Conservation (phyloP, 2,329 filamentous ascomycete genomes). For the Cercospora berteroae region DNA sequence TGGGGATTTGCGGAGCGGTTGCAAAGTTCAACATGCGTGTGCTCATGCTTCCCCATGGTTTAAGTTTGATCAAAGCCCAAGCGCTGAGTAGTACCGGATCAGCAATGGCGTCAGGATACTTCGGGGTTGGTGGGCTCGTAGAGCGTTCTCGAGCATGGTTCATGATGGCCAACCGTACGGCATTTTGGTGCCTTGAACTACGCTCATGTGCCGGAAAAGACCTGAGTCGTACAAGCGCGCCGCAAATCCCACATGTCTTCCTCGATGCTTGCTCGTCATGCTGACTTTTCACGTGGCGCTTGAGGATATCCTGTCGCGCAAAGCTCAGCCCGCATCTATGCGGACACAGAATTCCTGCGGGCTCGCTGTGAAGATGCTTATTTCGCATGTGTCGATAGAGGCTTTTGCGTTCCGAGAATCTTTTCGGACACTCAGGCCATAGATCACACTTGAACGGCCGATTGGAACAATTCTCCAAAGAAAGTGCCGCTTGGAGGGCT, state of each 20-base stretch:
- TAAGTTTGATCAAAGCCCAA: background rate
- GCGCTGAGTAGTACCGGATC: background rate
- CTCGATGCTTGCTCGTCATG: background rate
- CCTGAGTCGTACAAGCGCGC: background rate
- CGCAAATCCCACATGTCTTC: background rate
- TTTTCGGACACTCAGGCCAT: background rate
- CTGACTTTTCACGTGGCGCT: background rate
- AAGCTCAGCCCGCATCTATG: background rate
- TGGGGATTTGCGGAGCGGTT: too few relatives aligned
- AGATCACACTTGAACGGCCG: background rate
- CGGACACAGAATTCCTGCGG: background rate
- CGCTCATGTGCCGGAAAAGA: background rate
- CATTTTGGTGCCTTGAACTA: too few relatives aligned
- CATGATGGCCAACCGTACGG: too few relatives aligned
- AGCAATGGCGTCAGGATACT: background rate
- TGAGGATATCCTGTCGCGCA: background rate
- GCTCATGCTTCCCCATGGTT: background rate
- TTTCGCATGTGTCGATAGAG: background rate
- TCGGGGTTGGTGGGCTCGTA: too few relatives aligned
- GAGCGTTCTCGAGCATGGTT: too few relatives aligned
- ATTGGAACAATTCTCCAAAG: background rate
- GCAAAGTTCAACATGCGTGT: too few relatives aligned
- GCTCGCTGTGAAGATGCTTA: background rate
- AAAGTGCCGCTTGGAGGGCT: background rate
- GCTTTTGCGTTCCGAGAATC: background rate